Evolutionary conservation across 371 early-diverging fungal species (phyloP).

Genomic region (Mucor ambiguus): DNA sequence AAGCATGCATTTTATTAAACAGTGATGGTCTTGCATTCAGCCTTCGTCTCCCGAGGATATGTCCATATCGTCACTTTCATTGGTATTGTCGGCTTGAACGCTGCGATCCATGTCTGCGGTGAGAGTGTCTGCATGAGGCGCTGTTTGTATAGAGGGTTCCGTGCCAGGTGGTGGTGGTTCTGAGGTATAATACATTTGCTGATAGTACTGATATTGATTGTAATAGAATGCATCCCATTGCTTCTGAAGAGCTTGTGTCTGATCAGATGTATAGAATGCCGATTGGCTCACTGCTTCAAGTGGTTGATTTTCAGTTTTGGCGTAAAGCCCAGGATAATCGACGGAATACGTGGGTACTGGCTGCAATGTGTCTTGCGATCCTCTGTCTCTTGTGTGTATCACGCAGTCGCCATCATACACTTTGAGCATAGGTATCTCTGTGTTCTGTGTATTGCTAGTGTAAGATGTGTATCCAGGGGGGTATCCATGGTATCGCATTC

Average conservation of each 20-base stretch:
- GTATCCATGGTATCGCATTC: constrained; percentile 28
- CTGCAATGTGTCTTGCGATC: neutral
- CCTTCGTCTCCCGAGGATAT: constrained; percentile 16
- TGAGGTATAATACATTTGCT: neutral
- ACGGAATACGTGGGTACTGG: neutral
- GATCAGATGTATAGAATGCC: neutral
- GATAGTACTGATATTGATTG: neutral
- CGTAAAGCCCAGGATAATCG: neutral
- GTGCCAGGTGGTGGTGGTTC: neutral
- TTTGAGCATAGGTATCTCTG: neutral
- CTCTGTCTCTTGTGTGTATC: neutral
- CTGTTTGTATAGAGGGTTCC: neutral
- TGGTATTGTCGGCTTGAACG: neutral
- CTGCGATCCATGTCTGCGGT: neutral
- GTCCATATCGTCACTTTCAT: constrained; percentile 15
- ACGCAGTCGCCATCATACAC: neutral
- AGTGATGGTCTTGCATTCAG: neutral
- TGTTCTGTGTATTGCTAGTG: neutral
- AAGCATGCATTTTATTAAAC: no score
- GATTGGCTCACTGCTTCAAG: neutral
- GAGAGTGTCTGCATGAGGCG: neutral
- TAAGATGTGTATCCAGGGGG: constrained; percentile 24
- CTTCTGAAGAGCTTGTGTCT: no score
- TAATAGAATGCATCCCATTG: constrained; percentile 6
- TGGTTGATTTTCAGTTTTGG: neutral